Evolutionary conservation across 129 eudicot species (phyloP).

Genomic region (Deinandra increscens): DNA sequence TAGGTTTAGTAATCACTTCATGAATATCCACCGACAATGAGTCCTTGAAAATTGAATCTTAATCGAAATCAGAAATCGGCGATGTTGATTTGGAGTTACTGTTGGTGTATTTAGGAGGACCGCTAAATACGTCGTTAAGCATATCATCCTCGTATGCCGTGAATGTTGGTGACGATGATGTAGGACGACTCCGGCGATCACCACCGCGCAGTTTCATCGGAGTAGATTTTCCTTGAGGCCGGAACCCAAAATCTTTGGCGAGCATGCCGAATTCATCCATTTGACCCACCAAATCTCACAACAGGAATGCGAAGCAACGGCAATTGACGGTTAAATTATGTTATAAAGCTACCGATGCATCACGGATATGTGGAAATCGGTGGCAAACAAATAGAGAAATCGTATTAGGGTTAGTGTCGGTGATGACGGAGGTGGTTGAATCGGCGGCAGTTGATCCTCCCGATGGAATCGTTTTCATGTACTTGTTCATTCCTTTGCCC

Average conservation of each 20-base stretch:
- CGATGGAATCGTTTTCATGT: slow-evolving; percentile 22
- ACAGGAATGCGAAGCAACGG: not conserved
- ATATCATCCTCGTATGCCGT: slow-evolving; percentile 28
- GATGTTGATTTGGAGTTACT: slow-evolving; percentile 34
- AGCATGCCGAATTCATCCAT: slow-evolving; percentile 78
- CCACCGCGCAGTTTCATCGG: slow-evolving; percentile 63
- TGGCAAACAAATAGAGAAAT: not conserved
- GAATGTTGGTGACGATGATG: slow-evolving; percentile 28
- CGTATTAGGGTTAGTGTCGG: slow-evolving; percentile 14
- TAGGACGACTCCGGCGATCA: slow-evolving; percentile 34
- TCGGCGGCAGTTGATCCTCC: slow-evolving; percentile 25
- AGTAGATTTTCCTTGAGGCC: slow-evolving; percentile 77
- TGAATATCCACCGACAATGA: slow-evolving; percentile 22
- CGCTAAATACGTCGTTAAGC: slow-evolving; percentile 58
- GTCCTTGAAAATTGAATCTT: slow-evolving; percentile 52
- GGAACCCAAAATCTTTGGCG: slow-evolving; percentile 64
- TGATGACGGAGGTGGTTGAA: slow-evolving; percentile 12
- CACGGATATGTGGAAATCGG: not conserved
- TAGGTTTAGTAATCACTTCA: slow-evolving; percentile 25
- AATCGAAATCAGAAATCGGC: slow-evolving; percentile 46
- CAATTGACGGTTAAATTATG: slow-evolving; percentile 3
- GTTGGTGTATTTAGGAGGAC: slow-evolving; percentile 49
- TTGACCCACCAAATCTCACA: slow-evolving; percentile 36
- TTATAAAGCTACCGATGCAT: slow-evolving; percentile 7
- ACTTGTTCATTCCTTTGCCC: slow-evolving; percentile 19